phyloP scores from a whole-genome alignment of 192 early-diverging fungal species.

The Coemansia sp. region DNA sequence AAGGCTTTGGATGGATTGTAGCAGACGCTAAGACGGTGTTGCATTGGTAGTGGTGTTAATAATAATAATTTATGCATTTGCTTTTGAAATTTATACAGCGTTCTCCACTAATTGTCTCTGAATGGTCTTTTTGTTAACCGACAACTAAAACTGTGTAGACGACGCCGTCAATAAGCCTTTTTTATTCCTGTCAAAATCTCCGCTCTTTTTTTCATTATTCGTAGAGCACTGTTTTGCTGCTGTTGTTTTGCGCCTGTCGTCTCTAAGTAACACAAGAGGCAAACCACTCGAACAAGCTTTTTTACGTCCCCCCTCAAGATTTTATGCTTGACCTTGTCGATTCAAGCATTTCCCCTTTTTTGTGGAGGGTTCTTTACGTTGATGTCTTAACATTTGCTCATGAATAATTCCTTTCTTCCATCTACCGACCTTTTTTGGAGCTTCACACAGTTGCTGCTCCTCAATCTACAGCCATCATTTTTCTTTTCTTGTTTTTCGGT shows the following conservation, averaged over 20 bases:
- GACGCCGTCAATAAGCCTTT: neutral
- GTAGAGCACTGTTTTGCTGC: neutral
- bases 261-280: neutral
- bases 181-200: neutral
- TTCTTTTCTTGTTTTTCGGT: neutral
- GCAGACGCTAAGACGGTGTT: too few species aligned
- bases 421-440: slow-evolving; percentile 1
- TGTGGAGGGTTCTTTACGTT: neutral
- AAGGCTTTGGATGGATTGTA: too few species aligned
- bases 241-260: neutral
- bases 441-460: neutral
- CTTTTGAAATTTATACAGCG: neutral
- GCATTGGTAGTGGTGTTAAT: neutral
- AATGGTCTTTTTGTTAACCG: neutral
- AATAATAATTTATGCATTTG: neutral
- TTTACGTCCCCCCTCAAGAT: neutral
- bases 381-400: slow-evolving; percentile 12
- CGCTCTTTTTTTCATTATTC: neutral
- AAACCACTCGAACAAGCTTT: neutral
- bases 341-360: neutral
- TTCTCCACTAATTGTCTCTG: too few species aligned
- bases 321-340: neutral
- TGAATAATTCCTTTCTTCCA: neutral
- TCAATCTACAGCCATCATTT: neutral
- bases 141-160: too few species aligned